Evolutionary conservation across 345 rosid genomes (phyloP).

Genomic region (Triadica sebifera): DNA sequence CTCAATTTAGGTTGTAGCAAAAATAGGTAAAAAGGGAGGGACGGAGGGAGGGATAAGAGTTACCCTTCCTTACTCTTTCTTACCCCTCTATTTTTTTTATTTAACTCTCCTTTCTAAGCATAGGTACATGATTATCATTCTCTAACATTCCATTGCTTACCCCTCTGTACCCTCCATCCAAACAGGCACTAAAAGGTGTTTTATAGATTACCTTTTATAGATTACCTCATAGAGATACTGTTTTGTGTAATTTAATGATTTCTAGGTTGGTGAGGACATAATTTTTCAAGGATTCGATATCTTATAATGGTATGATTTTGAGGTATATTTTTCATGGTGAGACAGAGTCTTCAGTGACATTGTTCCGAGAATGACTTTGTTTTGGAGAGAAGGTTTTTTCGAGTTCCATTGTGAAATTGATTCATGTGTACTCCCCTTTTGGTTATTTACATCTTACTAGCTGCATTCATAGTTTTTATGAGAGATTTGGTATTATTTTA

Average conservation of each 20-base stretch:
- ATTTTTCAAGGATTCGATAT: constrained; percentile 24
- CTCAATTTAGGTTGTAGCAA: too few relatives aligned
- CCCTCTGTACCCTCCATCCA: too few relatives aligned
- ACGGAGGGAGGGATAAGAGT: too few relatives aligned
- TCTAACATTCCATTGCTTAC: too few relatives aligned
- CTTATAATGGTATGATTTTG: constrained; percentile 76
- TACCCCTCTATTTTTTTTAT: too few relatives aligned
- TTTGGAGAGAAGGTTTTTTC: constrained; percentile 48
- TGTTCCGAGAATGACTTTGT: constrained; percentile 50
- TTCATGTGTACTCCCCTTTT: constrained; percentile 61
- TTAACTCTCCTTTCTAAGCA: too few relatives aligned
- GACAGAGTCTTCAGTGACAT: constrained; percentile 43
- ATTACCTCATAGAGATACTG: constrained; percentile 58
- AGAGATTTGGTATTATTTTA: constrained; percentile 46
- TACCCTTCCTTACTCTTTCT: too few relatives aligned
- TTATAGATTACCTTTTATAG: constrained; percentile 53
- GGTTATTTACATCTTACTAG: constrained; percentile 50
- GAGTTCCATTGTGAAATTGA: constrained; percentile 62
- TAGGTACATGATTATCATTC: too few relatives aligned
- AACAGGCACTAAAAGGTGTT: too few relatives aligned
- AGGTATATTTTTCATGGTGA: constrained; percentile 58
- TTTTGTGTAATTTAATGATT: constrained; percentile 60
- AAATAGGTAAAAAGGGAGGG: too few relatives aligned
- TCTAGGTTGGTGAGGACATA: constrained; percentile 52
- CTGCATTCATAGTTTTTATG: constrained; percentile 53